A percentile compares a stretch with the other conserved stretches of the same genome.
Evolutionary conservation across 805 yeast genomes (phyloP).

Genomic region (Lipomyces orientalis): DNA sequence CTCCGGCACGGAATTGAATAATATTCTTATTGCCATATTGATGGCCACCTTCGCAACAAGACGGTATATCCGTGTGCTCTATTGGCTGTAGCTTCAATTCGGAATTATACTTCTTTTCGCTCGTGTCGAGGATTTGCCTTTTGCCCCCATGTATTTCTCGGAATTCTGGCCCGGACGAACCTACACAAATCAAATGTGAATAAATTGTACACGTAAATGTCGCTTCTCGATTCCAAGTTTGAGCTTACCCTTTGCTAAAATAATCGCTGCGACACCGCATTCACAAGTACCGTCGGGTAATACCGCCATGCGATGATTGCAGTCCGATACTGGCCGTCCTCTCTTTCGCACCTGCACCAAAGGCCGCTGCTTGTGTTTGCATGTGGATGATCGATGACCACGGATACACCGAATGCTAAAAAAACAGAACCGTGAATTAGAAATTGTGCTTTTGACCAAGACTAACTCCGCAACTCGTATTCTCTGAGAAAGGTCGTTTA

Average conservation of each 20-base stretch:
- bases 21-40: neutral
- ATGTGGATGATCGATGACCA: slow-evolving; percentile 89
- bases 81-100: neutral
- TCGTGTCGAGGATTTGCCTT: slow-evolving; percentile 13
- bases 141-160: slow-evolving; percentile 14
- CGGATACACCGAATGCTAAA: slow-evolving; percentile 70
- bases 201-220: neutral
- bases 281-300: slow-evolving; percentile 66
- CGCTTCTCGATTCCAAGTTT: neutral
- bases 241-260: slow-evolving; percentile 40
- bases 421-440: neutral
- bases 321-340: slow-evolving; percentile 78
- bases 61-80: neutral
- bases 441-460: neutral
- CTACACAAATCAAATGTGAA: slow-evolving; percentile 8
- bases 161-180: slow-evolving; percentile 5
- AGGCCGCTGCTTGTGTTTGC: slow-evolving; percentile 80
- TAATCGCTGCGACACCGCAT: slow-evolving; percentile 51
- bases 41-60: neutral
- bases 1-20: neutral
- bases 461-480: neutral
- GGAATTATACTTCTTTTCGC: neutral
- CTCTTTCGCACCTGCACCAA: slow-evolving; percentile 85
- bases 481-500: too few species aligned
- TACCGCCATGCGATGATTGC: slow-evolving; percentile 64